Conservation (phyloP, 2,329 filamentous ascomycete genomes). For the Colletotrichum theobromicola region DNA sequence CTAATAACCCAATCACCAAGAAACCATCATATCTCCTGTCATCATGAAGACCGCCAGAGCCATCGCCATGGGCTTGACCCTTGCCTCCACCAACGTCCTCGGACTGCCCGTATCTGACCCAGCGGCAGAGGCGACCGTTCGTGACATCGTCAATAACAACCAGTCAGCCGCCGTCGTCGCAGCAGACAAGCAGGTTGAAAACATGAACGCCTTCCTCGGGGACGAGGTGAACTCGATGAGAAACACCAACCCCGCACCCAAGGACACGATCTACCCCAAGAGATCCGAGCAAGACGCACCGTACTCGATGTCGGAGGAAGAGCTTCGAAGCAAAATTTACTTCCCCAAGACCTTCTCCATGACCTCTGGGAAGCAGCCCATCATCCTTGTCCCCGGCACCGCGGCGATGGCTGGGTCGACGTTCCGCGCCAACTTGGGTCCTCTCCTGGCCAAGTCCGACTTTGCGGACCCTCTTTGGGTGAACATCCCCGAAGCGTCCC, state of each 20-base stretch:
- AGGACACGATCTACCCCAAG: slow-evolving; percentile 37
- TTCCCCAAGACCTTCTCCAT: slow-evolving; percentile 54
- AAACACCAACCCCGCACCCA: neutral
- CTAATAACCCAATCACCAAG: neutral
- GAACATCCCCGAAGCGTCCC: slow-evolving; percentile 55
- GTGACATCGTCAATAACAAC: neutral
- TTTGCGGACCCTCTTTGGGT: slow-evolving; percentile 59
- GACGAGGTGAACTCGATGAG: neutral
- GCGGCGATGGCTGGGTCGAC: slow-evolving; percentile 37
- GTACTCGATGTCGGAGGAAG: slow-evolving; percentile 50
- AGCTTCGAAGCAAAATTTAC: slow-evolving; percentile 55
- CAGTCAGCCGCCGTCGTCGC: neutral
- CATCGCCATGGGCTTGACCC: neutral
- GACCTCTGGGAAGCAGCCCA: slow-evolving; percentile 44
- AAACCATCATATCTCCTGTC: too few species aligned
- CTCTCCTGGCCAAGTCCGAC: slow-evolving; percentile 44
- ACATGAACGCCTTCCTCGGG: neutral
- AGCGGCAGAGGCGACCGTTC: neutral
- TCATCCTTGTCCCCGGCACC: slow-evolving; percentile 60
- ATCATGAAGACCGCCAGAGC: neutral
- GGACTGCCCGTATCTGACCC: neutral
- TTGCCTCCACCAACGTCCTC: neutral
- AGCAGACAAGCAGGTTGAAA: neutral
- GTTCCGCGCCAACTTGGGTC: slow-evolving; percentile 52
- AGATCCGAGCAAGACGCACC: slow-evolving; percentile 45